phyloP scores from a whole-genome alignment of 345 rosid genomes.

The Syzygium aromaticum region DNA sequence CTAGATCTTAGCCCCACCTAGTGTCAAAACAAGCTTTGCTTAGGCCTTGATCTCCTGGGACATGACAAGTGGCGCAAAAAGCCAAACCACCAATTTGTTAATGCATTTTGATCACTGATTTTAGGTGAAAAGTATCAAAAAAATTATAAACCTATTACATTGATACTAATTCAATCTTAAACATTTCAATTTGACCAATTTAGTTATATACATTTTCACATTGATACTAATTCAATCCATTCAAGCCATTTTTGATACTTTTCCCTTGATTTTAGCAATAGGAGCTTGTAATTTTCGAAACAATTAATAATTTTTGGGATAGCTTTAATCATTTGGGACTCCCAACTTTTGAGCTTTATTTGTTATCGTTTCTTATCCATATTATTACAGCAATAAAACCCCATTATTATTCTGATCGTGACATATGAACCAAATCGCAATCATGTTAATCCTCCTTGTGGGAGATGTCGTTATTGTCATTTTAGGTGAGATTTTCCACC shows the following conservation, averaged over 20 bases:
- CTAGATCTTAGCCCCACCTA: background rate
- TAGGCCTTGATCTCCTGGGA: background rate
- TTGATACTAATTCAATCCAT: too few relatives aligned
- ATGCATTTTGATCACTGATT: background rate
- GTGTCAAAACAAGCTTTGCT: background rate
- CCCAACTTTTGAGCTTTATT: slow-evolving; percentile 1
- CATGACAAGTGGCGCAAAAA: background rate
- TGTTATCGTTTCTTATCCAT: slow-evolving; percentile 17
- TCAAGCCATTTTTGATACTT: too few relatives aligned
- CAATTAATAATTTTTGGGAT: background rate
- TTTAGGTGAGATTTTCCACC: slow-evolving; percentile 11
- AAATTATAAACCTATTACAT: too few relatives aligned
- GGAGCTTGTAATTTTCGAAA: background rate
- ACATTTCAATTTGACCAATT: too few relatives aligned
- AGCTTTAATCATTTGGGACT: background rate
- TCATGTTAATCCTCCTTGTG: slow-evolving; percentile 2
- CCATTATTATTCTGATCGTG: slow-evolving; percentile 19
- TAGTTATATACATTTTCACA: too few relatives aligned
- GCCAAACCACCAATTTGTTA: background rate
- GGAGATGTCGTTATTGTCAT: slow-evolving; percentile 3
- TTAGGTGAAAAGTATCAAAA: too few relatives aligned
- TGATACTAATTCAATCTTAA: too few relatives aligned
- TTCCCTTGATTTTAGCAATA: background rate
- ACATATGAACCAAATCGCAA: slow-evolving; percentile 33
- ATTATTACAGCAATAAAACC: slow-evolving; percentile 16